These are phyloP conservation scores for Lipomyces lipofer DNA, from an alignment of 805 yeast species.

Conservation along the genomic window DNA sequence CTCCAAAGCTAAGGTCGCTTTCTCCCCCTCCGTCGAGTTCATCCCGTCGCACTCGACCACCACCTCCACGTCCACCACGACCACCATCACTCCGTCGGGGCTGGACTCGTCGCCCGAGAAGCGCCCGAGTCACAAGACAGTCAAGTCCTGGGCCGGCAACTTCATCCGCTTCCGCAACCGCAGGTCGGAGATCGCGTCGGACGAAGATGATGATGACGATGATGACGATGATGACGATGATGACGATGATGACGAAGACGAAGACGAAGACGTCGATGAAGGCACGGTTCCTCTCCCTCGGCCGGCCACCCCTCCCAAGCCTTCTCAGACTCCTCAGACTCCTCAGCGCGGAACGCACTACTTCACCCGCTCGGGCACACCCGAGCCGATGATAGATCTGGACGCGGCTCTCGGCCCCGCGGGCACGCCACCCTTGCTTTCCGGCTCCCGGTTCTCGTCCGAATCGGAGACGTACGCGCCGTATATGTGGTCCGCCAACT, in stretches of 20 bases:
- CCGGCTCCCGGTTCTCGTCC: no score
- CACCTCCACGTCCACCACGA: conserved; percentile 29
- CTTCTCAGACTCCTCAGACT: conserved; percentile 28
- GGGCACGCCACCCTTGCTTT: conserved; percentile 35
- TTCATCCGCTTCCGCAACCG: conserved; percentile 34
- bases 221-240: conserved; percentile 16
- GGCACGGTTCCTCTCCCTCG: conserved; percentile 13
- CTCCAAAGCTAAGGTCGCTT: conserved; percentile 29
- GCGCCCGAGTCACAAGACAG: conserved; percentile 35
- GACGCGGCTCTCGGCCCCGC: conserved; percentile 52
- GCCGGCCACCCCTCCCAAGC: conserved; percentile 30
- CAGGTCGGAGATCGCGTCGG: no score
- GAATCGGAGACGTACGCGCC: no score
- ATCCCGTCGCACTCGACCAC: conserved; percentile 31
- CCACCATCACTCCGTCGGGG: conserved; percentile 18
- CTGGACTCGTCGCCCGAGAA: conserved; percentile 6
- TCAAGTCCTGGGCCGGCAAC: conserved; percentile 46
- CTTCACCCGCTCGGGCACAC: conserved; percentile 35
- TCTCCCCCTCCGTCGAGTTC: conserved; percentile 30
- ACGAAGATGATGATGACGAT: conserved; percentile 18
- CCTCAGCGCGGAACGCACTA: conserved; percentile 30
- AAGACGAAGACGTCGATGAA: conserved; percentile 4
- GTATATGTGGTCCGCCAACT: conserved; percentile 13
- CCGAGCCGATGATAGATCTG: conserved; percentile 58
- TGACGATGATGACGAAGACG: conserved; percentile 19